Conservation (phyloP, 305 asterid species). For the Caryopteris hybrid region DNA sequence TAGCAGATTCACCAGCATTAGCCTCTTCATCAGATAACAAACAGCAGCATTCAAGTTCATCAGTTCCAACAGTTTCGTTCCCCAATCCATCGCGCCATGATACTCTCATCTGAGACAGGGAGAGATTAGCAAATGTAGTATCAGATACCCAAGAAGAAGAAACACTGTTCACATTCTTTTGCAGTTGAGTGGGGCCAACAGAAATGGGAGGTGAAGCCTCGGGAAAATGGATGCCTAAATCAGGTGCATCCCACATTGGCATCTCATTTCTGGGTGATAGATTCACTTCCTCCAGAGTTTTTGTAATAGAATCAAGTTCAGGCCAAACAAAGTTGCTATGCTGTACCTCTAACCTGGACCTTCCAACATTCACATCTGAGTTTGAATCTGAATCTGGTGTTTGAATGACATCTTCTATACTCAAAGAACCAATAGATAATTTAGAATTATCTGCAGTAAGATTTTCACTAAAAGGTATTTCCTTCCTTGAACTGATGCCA, state of each 20-base stretch:
- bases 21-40: slow-evolving; percentile 67
- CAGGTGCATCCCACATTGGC: slow-evolving; percentile 31
- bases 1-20: slow-evolving; percentile 8
- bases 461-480: not conserved
- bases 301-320: slow-evolving; percentile 29
- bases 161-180: slow-evolving; percentile 17
- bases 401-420: slow-evolving; percentile 49
- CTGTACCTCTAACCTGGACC: slow-evolving; percentile 20
- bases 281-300: slow-evolving; percentile 25
- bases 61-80: slow-evolving; percentile 28
- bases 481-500: slow-evolving; percentile 3
- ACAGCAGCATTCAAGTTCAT: slow-evolving; percentile 69
- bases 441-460: slow-evolving; percentile 28
- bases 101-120: slow-evolving; percentile 59
- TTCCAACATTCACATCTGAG: slow-evolving; percentile 20
- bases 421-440: slow-evolving; percentile 26
- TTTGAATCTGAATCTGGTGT: slow-evolving; percentile 54
- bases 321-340: slow-evolving; percentile 13
- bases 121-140: slow-evolving; percentile 36
- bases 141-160: slow-evolving; percentile 52
- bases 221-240: slow-evolving; percentile 19
- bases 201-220: slow-evolving; percentile 18
- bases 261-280: slow-evolving; percentile 26
- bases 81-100: slow-evolving; percentile 67
- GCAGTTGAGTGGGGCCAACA: slow-evolving; percentile 2